Conservation (phyloP, 306 rosid species). For the Notholithocarpus densiflorus region DNA sequence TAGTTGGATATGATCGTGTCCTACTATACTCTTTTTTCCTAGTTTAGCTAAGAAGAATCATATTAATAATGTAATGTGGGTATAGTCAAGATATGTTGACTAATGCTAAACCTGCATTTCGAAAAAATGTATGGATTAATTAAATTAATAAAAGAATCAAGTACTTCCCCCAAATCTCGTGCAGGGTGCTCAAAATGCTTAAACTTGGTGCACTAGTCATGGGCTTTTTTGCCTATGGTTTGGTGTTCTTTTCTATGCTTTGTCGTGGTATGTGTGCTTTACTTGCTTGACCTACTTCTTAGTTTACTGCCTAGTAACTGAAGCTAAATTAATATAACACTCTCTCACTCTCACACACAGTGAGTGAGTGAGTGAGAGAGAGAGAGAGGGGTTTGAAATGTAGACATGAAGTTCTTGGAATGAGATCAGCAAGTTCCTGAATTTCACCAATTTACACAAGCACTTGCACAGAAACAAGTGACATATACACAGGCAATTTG, state of each 20-base stretch:
- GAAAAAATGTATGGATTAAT: constrained; percentile 32
- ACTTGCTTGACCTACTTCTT: constrained; percentile 18
- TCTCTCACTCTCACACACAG: too few relatives aligned
- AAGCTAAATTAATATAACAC: background rate
- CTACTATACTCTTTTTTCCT: constrained; percentile 10
- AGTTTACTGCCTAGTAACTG: constrained; percentile 20
- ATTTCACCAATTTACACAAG: background rate
- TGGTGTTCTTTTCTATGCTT: constrained; percentile 18
- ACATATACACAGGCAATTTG: constrained; percentile 16
- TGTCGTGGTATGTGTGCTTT: constrained; percentile 37
- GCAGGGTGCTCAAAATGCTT: constrained; percentile 26
- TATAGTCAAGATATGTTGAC: constrained; percentile 39
- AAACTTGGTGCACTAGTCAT: constrained; percentile 11
- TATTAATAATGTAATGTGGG: constrained; percentile 29
- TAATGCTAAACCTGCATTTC: constrained; percentile 26
- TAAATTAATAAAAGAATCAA: constrained; percentile 16
- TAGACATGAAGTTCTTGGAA: constrained; percentile 4
- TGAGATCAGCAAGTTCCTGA: background rate
- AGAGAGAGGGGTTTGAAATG: constrained; percentile 18
- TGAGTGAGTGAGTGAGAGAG: background rate
- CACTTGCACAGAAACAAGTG: background rate
- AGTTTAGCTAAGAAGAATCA: background rate
- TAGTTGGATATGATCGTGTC: constrained; percentile 22
- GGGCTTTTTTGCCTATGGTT: background rate
- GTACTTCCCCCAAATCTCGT: constrained; percentile 36